These are phyloP conservation scores for Aspergillus ochraceus DNA, from an alignment of 2,329 filamentous ascomycete genomes.

Conservation along the genomic window DNA sequence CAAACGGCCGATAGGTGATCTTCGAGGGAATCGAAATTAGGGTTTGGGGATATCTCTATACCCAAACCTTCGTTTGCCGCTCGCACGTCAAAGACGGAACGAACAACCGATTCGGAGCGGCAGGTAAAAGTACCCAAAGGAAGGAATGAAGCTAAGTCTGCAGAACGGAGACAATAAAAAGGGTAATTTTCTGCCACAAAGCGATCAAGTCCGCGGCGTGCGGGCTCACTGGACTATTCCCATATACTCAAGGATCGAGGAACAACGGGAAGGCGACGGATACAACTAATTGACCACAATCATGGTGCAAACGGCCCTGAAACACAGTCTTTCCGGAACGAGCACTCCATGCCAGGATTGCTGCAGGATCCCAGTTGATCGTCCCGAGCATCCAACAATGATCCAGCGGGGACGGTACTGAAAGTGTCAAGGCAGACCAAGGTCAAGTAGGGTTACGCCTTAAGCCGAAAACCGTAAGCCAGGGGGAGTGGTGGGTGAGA, in stretches of 20 bases:
- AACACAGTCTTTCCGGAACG: slow-evolving; percentile 24
- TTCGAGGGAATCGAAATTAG: neutral
- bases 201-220: slow-evolving; percentile 16
- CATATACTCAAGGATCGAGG: slow-evolving; percentile 14
- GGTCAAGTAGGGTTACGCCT: slow-evolving; percentile 5
- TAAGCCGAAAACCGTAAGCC: slow-evolving; percentile 10
- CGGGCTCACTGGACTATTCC: slow-evolving; percentile 18
- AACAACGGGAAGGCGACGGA: slow-evolving; percentile 14
- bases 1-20: neutral
- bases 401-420: slow-evolving; percentile 11
- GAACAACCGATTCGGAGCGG: neutral
- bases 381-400: slow-evolving; percentile 22
- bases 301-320: slow-evolving; percentile 29
- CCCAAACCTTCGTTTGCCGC: neutral
- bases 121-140: neutral
- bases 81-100: neutral
- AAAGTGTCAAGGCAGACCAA: slow-evolving; percentile 5
- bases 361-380: slow-evolving; percentile 29
- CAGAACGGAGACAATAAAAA: slow-evolving; percentile 4
- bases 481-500: slow-evolving; percentile 8
- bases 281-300: slow-evolving; percentile 24
- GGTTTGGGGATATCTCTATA: neutral
- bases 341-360: slow-evolving; percentile 28
- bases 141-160: neutral
- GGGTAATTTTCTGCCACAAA: slow-evolving; percentile 10